Percentiles rank a stretch among this genome's conserved stretches.
These are phyloP conservation scores for Letharia lupina DNA, from an alignment of 495 filamentous ascomycete species.

Conservation along the genomic window DNA sequence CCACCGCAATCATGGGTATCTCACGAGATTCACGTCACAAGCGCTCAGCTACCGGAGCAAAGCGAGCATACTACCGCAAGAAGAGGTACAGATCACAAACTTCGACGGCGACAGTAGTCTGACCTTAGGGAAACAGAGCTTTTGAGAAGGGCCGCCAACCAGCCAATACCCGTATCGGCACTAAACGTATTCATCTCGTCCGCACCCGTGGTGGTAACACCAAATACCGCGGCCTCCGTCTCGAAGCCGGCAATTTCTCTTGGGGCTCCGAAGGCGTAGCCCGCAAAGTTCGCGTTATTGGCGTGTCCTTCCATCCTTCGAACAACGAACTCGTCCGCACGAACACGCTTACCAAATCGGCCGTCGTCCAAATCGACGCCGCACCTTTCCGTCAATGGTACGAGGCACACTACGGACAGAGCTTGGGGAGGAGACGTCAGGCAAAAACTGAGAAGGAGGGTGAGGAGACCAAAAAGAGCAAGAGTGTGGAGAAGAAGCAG, in stretches of 20 bases:
- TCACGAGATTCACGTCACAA: slow-evolving; percentile 99
- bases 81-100: slow-evolving; percentile 54
- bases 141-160: slow-evolving; percentile 99
- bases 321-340: slow-evolving; percentile 99
- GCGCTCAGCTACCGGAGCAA: slow-evolving; percentile 93
- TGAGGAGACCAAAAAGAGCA: slow-evolving; percentile 79
- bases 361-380: slow-evolving; percentile 97
- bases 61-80: slow-evolving; percentile 88
- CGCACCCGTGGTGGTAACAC: slow-evolving; percentile 97
- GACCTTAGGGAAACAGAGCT: slow-evolving; percentile 51
- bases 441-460: slow-evolving; percentile 54
- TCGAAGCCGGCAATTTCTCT: slow-evolving; percentile 98
- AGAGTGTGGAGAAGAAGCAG: slow-evolving; percentile 91
- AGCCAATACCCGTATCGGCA: slow-evolving; percentile 96
- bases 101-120: slow-evolving; percentile 4
- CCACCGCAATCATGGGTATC: slow-evolving; percentile 90
- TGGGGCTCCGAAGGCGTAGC: slow-evolving; percentile 96
- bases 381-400: slow-evolving; percentile 99
- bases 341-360: slow-evolving; percentile 98
- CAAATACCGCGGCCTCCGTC: slow-evolving; percentile 98
- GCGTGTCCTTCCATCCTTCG: slow-evolving; percentile 94
- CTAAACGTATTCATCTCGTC: slow-evolving; percentile 97
- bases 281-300: slow-evolving; percentile 98
- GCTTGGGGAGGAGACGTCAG: slow-evolving; percentile 83
- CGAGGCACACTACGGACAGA: slow-evolving; percentile 95